A percentile compares a stretch with the other conserved stretches of the same genome.
Conservation (phyloP, 768 basidiomycete species). For the Leccinum variicolor region DNA sequence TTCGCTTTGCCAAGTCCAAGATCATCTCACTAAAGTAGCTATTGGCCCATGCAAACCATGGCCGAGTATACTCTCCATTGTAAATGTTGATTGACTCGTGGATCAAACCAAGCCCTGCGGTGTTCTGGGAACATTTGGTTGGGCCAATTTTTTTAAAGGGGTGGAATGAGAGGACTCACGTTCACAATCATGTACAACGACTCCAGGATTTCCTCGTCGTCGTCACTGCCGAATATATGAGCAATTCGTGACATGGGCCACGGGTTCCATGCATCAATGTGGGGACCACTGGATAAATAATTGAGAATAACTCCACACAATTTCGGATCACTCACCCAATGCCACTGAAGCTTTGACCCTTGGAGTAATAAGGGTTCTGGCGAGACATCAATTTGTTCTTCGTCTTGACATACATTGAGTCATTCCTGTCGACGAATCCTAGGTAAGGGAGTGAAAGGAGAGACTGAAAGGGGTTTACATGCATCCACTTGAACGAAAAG, state of each 20-base stretch:
- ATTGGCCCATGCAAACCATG: conserved; percentile 84
- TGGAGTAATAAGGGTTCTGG: conserved; percentile 67
- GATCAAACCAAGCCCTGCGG: conserved; percentile 69
- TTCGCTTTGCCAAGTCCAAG: conserved; percentile 68
- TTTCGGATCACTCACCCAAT: conserved; percentile 50
- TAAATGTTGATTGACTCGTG: conserved; percentile 74
- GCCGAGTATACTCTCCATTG: conserved; percentile 56
- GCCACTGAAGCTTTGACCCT: conserved; percentile 62
- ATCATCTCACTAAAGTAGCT: conserved; percentile 85
- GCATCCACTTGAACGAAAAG: background rate
- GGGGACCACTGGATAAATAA: conserved; percentile 54
- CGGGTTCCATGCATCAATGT: conserved; percentile 68
- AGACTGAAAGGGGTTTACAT: conserved; percentile 41
- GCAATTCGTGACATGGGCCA: conserved; percentile 85
- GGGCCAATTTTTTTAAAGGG: background rate
- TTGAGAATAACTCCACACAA: background rate
- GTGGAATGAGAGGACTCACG: conserved; percentile 37
- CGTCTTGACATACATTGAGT: conserved; percentile 64
- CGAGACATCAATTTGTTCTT: conserved; percentile 57
- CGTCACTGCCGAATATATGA: conserved; percentile 69
- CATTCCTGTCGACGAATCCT: conserved; percentile 61
- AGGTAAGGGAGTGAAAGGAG: conserved; percentile 78
- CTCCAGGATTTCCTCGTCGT: conserved; percentile 63
- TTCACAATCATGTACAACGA: conserved; percentile 66
- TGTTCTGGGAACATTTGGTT: conserved; percentile 46